These are phyloP conservation scores for Russula earlei DNA, from an alignment of 768 basidiomycete species.

Conservation along the genomic window DNA sequence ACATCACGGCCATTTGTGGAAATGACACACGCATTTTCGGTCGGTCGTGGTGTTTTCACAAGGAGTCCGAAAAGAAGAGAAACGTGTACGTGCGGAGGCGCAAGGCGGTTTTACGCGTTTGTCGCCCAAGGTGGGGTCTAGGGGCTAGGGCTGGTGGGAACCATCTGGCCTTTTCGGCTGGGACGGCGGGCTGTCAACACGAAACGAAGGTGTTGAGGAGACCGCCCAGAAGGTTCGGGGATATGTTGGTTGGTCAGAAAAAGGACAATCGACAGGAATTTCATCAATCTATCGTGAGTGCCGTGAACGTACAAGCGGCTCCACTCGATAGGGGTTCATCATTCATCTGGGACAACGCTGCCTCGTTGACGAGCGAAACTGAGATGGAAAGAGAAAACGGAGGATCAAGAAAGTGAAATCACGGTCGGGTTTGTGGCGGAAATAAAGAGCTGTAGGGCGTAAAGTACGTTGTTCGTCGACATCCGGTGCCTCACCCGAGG, in stretches of 20 bases:
- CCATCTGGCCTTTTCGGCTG: not conserved
- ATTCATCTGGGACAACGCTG: not conserved
- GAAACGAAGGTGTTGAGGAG: not conserved
- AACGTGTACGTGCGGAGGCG: not conserved
- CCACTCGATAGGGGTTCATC: not conserved
- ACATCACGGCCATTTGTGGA: too few species aligned
- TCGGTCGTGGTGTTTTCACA: too few species aligned
- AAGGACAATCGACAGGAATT: not conserved
- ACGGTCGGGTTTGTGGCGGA: not conserved
- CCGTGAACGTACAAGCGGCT: not conserved
- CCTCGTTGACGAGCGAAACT: not conserved
- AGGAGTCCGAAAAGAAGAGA: not conserved
- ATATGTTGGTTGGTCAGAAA: not conserved
- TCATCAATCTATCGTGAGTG: not conserved
- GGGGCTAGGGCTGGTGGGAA: not conserved
- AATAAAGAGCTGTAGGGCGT: not conserved
- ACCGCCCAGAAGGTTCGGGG: not conserved
- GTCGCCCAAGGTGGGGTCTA: not conserved
- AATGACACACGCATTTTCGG: too few species aligned
- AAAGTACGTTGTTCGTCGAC: conserved; percentile 1
- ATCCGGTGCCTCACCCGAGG: not conserved
- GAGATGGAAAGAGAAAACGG: not conserved
- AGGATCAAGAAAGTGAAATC: not conserved
- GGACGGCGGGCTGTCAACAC: not conserved
- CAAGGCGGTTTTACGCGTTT: not conserved